Conservation (phyloP, 345 rosid genomes). For the Erysimum cheiranthoides region DNA sequence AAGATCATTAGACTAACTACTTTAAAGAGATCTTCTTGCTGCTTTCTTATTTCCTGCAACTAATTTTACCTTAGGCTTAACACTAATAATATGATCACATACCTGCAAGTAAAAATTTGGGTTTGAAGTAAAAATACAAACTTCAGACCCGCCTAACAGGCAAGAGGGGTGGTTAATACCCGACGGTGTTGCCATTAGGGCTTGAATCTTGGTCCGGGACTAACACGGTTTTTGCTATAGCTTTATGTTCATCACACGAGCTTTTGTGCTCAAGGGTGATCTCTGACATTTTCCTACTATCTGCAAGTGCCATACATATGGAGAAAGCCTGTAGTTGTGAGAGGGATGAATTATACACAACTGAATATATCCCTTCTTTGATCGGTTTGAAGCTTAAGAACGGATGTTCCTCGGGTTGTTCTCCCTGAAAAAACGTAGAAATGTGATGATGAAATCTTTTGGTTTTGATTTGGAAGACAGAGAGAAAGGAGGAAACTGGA, state of each 20-base stretch:
- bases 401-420: conserved; percentile 55
- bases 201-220: conserved; percentile 6
- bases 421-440: conserved; percentile 59
- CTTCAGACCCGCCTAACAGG: conserved; percentile 77
- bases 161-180: conserved; percentile 58
- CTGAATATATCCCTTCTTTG: conserved; percentile 82
- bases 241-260: conserved; percentile 46
- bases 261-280: conserved; percentile 41
- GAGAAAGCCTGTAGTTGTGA: conserved; percentile 79
- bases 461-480: conserved; percentile 18
- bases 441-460: conserved; percentile 11
- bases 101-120: conserved; percentile 39
- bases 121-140: conserved; percentile 45
- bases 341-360: conserved; percentile 68
- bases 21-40: conserved; percentile 33
- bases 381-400: conserved; percentile 63
- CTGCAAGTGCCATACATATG: conserved; percentile 73
- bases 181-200: conserved; percentile 43
- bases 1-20: conserved; percentile 43
- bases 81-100: conserved; percentile 31
- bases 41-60: conserved; percentile 40
- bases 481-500: not conserved
- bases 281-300: conserved; percentile 57
- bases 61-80: conserved; percentile 30
- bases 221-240: conserved; percentile 28